Base-by-base conservation (phyloP, 306 rosid genomes). In the Prunus salicina region DNA sequence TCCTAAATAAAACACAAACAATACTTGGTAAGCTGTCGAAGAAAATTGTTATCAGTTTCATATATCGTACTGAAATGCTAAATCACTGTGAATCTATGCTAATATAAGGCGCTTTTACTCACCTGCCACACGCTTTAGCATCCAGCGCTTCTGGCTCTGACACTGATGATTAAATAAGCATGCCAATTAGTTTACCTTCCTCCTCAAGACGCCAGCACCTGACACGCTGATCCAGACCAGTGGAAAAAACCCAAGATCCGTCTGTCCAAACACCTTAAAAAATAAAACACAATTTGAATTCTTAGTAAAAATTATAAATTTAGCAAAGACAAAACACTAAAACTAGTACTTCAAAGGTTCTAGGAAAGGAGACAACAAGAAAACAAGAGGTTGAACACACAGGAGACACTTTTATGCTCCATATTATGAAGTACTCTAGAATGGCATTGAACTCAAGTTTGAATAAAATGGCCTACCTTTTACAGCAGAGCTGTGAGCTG, bases 161-260 rank as follows among this genome's bases (percentile, higher is more conserved):
- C 99, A 75, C 90, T 95, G 79, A 86, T 86, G 81, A 92, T 80
- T 60, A 88, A 73, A 82, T 81, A 76, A 57, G 90, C 84, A 79
- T 79, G 84, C 90, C 96, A 1, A 78, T 76, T 30, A 95, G 79
- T 79, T 85, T 90, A 67, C 76, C 78, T 53, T 74, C 86, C 41
- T 71, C 81, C 72, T 65, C 80, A 67, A 92, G 63, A 72, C 57
- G 71, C 99, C 99, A 95, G 84, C 99, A 92, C 74, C 99, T 85
- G 76, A 95, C 81, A 51, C 99, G 91, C 85, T 95, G 99, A 91
- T 95, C 98, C 69, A 95, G 93, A 81, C 99, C 99, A 41, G 99
- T 83, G 1, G 99, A 95, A 75, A 95, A 95, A 69, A 89, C 93
- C 99, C 99, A 95, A 68, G 88, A 81, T 50, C 99, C 93, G 8